Evolutionary conservation across 305 asterid species (phyloP).

Genomic region (Withania somnifera): DNA sequence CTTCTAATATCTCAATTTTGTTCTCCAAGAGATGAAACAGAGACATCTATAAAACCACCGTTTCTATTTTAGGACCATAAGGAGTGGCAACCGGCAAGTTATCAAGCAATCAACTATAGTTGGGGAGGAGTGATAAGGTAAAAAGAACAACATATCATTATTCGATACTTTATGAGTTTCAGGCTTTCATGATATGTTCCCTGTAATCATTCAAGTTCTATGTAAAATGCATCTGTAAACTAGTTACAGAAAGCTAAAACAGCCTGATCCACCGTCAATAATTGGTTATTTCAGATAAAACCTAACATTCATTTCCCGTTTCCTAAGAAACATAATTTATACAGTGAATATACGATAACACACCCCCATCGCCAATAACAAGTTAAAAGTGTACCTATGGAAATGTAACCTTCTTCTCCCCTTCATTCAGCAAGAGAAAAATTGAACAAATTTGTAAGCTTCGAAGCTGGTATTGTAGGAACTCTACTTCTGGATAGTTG

Average conservation of each 20-base stretch:
- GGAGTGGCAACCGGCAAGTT: neutral
- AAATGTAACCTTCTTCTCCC: neutral
- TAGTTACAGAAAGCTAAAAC: neutral
- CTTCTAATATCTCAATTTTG: too few relatives aligned
- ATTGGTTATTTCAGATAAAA: neutral
- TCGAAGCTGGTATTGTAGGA: neutral
- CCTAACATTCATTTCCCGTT: neutral
- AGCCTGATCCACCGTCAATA: neutral
- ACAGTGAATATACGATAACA: neutral
- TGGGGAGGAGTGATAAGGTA: neutral
- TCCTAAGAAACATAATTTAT: neutral
- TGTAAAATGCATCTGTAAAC: neutral
- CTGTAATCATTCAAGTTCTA: neutral
- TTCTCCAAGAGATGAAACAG: neutral
- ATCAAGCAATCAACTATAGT: neutral
- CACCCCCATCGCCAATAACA: neutral
- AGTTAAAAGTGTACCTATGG: too few relatives aligned
- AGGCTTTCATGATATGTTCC: neutral
- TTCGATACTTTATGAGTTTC: neutral
- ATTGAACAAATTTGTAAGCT: neutral
- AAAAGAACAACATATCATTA: neutral
- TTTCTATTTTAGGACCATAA: neutral
- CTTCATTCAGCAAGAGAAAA: neutral
- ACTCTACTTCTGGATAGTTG: neutral
- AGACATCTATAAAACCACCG: neutral